Conservation (phyloP, 345 rosid species). For the Acer saccharum region DNA sequence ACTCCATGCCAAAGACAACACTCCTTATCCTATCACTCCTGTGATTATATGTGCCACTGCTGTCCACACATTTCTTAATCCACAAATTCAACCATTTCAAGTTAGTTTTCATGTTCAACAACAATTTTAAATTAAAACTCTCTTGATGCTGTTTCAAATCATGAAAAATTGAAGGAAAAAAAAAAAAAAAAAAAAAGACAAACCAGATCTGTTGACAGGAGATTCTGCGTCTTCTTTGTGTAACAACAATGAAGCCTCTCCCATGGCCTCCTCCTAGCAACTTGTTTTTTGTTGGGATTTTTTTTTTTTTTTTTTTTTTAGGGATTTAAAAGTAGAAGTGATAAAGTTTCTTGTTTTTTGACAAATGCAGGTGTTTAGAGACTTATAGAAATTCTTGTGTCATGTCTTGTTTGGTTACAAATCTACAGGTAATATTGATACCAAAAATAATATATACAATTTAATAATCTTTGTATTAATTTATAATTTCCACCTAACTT, state of each 20-base stretch:
- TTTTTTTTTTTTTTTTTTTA: too few relatives aligned
- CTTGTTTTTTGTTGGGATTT: not conserved
- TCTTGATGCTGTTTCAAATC: too few relatives aligned
- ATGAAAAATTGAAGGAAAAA: too few relatives aligned
- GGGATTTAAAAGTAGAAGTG: not conserved
- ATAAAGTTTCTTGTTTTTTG: not conserved
- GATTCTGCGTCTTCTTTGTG: not conserved
- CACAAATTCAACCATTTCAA: slow-evolving; percentile 10
- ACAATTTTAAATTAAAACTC: not conserved
- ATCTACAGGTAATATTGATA: too few relatives aligned
- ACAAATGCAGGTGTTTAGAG: not conserved
- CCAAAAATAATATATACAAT: too few relatives aligned
- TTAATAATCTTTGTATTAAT: too few relatives aligned
- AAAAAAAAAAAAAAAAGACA: not conserved
- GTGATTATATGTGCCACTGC: slow-evolving; percentile 58
- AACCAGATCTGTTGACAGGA: not conserved
- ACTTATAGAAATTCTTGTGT: not conserved
- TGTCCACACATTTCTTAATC: slow-evolving; percentile 47
- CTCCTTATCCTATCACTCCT: slow-evolving; percentile 57
- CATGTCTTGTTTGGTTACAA: not conserved
- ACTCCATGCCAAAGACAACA: slow-evolving; percentile 74
- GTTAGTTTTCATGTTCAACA: not conserved
- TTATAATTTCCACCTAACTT: too few relatives aligned
- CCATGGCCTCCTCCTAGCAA: not conserved
- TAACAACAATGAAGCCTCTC: not conserved